Evolutionary conservation across 345 rosid species (phyloP).

Genomic region (Gossypium ekmanianum): DNA sequence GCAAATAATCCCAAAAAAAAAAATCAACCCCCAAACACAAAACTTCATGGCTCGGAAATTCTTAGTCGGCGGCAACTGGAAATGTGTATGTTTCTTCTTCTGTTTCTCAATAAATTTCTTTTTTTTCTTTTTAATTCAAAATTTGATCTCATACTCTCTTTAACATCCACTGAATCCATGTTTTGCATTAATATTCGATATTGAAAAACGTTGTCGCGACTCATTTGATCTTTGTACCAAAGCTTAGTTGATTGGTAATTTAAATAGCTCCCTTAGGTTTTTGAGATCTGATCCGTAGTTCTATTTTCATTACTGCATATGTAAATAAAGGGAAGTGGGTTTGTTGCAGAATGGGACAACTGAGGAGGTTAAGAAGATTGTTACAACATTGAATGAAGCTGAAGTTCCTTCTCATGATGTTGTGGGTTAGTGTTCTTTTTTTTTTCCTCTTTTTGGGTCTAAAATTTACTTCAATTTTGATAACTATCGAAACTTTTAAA

Average conservation of each 20-base stretch:
- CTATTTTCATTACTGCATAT: not conserved
- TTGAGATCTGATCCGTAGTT: not conserved
- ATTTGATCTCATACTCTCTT: not conserved
- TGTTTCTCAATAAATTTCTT: not conserved
- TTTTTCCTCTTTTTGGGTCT: too few relatives aligned
- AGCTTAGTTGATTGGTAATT: not conserved
- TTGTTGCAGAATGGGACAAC: constrained; percentile 54
- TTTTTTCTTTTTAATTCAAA: not conserved
- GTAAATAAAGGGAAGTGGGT: not conserved
- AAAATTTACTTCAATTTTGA: too few relatives aligned
- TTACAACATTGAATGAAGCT: constrained; percentile 50
- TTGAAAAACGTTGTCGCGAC: not conserved
- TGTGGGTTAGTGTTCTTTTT: constrained; percentile 37
- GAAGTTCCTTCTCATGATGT: constrained; percentile 63
- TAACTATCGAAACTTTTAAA: not conserved
- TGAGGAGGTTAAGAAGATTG: constrained; percentile 74
- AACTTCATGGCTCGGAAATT: constrained; percentile 52
- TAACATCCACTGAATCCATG: not conserved
- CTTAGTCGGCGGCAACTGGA: constrained; percentile 89
- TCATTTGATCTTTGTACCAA: not conserved
- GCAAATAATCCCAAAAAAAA: not conserved
- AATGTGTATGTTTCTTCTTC: constrained; percentile 47
- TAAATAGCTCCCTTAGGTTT: not conserved
- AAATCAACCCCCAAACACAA: not conserved
- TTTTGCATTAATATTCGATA: not conserved